These are phyloP conservation scores for Beauveria australis DNA, from an alignment of 2,329 filamentous ascomycete species.

Conservation along the genomic window DNA sequence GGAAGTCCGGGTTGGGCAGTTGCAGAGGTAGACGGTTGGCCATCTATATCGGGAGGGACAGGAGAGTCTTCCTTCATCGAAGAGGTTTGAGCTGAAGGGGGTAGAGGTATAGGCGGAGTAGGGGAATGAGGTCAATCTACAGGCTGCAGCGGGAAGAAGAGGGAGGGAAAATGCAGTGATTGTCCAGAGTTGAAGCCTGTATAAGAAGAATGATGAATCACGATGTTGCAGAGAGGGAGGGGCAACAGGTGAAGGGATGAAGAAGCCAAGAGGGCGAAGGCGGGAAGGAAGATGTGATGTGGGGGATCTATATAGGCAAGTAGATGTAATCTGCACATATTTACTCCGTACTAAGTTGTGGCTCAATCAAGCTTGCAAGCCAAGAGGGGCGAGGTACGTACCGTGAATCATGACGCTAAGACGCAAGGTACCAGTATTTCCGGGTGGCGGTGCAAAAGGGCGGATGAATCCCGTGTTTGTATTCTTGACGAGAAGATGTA, in stretches of 20 bases:
- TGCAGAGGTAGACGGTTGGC: slow-evolving; percentile 45
- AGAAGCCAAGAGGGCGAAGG: background rate
- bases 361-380: no score
- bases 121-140: background rate
- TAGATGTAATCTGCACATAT: background rate
- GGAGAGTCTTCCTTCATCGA: slow-evolving; percentile 57
- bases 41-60: slow-evolving; percentile 46
- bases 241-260: background rate
- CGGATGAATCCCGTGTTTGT: no score
- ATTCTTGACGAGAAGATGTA: no score
- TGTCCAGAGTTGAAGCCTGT: background rate
- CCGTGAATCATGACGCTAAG: no score
- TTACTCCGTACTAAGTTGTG: no score
- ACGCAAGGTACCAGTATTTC: no score
- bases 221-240: background rate
- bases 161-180: background rate
- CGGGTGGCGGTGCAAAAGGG: no score
- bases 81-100: slow-evolving; percentile 21
- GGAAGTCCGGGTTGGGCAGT: slow-evolving; percentile 43
- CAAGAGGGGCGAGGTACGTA: no score
- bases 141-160: background rate
- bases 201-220: background rate
- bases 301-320: slow-evolving; percentile 10
- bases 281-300: background rate
- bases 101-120: background rate